Conservation (phyloP, 805 yeast species). For the Clavispora carvajalis region DNA sequence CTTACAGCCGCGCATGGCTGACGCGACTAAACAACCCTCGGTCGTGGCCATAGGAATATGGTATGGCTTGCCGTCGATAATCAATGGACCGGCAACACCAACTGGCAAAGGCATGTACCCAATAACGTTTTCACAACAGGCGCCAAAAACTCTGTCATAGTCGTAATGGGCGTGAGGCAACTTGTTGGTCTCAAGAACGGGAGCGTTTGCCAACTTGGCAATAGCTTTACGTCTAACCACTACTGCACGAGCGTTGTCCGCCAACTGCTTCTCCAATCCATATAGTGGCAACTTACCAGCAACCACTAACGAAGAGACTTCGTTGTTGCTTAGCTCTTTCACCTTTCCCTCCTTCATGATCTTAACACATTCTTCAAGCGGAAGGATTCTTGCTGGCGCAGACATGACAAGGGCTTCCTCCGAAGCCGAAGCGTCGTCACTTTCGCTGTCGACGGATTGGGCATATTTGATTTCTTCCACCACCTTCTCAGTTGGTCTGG, state of each 20-base stretch:
- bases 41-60: conserved; percentile 99
- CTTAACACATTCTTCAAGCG: conserved; percentile 60
- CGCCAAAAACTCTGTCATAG: conserved; percentile 94
- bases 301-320: conserved; percentile 65
- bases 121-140: conserved; percentile 97
- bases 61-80: conserved; percentile 81
- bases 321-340: conserved; percentile 60
- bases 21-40: conserved; percentile 97
- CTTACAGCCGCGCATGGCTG: conserved; percentile 98
- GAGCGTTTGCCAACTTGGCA: conserved; percentile 75
- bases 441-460: conserved; percentile 3
- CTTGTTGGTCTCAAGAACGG: conserved; percentile 63
- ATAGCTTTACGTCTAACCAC: conserved; percentile 89
- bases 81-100: conserved; percentile 95
- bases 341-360: conserved; percentile 69
- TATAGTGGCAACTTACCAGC: conserved; percentile 83
- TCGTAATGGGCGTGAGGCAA: conserved; percentile 83
- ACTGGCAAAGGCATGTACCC: conserved; percentile 96
- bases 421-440: conserved; percentile 16
- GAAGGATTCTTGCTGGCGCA: conserved; percentile 26
- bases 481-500: conserved; percentile 18
- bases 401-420: conserved; percentile 22
- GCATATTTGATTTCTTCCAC: conserved; percentile 19
- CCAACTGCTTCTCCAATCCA: conserved; percentile 89
- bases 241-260: conserved; percentile 89